These are phyloP conservation scores for Pythium biforme DNA, from an alignment of 352 stramenopile species.

Conservation along the genomic window DNA sequence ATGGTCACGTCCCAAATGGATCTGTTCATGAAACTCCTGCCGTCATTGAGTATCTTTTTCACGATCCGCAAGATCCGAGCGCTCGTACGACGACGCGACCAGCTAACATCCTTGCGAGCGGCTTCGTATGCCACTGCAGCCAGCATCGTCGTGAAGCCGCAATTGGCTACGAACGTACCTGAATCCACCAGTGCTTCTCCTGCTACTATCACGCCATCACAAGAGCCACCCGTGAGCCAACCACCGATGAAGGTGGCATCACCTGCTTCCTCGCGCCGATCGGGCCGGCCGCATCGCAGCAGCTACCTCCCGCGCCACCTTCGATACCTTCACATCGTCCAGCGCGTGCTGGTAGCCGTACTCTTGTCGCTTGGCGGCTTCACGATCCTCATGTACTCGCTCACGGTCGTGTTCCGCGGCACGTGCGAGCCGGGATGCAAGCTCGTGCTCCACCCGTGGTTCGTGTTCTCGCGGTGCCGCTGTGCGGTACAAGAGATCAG, in stretches of 20 bases:
- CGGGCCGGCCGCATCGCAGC: too few species aligned
- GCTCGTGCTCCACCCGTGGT: constrained; percentile 17
- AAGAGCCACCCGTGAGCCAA: too few species aligned
- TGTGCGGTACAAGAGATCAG: constrained; percentile 23
- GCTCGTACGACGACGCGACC: constrained; percentile 5
- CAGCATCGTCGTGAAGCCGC: too few species aligned
- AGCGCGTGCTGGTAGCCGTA: not conserved
- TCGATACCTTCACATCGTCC: too few species aligned
- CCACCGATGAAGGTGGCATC: too few species aligned
- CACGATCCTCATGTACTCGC: constrained; percentile 8
- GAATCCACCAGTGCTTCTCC: too few species aligned
- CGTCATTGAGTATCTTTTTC: constrained; percentile 20
- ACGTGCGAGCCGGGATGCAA: constrained; percentile 14
- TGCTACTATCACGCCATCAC: too few species aligned
- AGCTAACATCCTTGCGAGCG: not conserved
- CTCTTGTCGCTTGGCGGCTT: constrained; percentile 1
- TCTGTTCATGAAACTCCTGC: constrained; percentile 23
- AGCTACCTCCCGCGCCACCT: too few species aligned
- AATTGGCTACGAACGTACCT: too few species aligned
- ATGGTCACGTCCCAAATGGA: constrained; percentile 18
- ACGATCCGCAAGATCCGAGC: constrained; percentile 21
- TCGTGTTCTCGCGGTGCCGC: constrained; percentile 8
- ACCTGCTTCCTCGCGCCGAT: too few species aligned
- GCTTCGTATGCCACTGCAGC: not conserved
- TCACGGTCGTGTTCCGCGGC: not conserved